Base-by-base conservation (phyloP, 331 rosid species). In the Saraca asoca region DNA sequence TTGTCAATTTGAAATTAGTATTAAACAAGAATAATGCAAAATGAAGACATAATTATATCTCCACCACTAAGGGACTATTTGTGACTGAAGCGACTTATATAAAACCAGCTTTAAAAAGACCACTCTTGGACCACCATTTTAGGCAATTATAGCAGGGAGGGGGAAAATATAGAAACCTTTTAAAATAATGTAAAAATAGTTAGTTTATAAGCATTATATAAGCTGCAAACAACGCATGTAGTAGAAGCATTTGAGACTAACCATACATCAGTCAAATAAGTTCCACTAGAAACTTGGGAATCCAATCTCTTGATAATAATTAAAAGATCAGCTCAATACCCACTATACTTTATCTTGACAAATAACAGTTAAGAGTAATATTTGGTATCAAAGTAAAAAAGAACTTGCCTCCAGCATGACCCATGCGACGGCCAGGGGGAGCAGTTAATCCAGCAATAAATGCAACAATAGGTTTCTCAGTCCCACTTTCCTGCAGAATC, bases 361-460 rank as follows among this genome's bases (percentile, higher is more conserved):
- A 1, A 0, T 17, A 41, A 10, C 15, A 60, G 54, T 31, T 53
- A 57, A 43, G 51, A 29, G n/a, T n/a, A n/a, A 13, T 49, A 31
- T 38, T 38, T 42, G 52, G n/a, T 61, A 44, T 44, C 20, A 41
- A 45, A 69, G 38, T 3, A 24, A 35, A 17, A 44, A 34, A 49
- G 33, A 62, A 46, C 74, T 60, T 83, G 88, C 98, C 97, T 79
- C 99, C 99, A 64, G 99, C 99, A 69, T 94, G 99, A 72, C 99
- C 99, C 99, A 94, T 94, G 15, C 99, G 96, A 55, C 97, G 97
- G 19, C 99, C 99, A 31, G 99, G 99, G 29, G 99, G 99, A 61
- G 99, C 99, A 70, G 97, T 94, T 64, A 94, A 83, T 69, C 99
- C 99, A 80, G 97, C 99, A 81, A 94, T 90, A 70, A 94, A 90